phyloP scores from a whole-genome alignment of 257 asterid species.

The Gardenia jasminoides region DNA sequence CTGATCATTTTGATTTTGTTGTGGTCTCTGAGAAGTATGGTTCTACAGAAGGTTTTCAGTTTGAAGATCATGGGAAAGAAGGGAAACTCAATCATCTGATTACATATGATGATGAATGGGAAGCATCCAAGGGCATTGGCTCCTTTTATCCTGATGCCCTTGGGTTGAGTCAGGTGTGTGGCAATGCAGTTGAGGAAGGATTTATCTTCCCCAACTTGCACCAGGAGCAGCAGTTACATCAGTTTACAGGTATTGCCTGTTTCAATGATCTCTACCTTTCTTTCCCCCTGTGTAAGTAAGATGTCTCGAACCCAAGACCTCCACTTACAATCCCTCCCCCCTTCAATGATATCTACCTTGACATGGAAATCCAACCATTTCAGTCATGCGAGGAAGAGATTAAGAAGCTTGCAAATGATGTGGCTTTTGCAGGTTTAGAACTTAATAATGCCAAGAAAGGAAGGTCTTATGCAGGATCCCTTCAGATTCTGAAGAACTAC shows the following conservation, averaged over 20 bases:
- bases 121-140: background rate
- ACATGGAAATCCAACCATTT: slow-evolving; percentile 23
- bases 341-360: slow-evolving; percentile 15
- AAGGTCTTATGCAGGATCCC: slow-evolving; percentile 18
- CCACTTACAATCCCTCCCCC: too few species aligned
- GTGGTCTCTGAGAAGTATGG: background rate
- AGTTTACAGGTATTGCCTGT: slow-evolving; percentile 17
- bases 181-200: background rate
- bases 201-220: background rate
- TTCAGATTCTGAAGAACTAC: slow-evolving; percentile 46
- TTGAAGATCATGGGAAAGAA: background rate
- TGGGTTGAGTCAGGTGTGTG: background rate
- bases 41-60: slow-evolving; percentile 2
- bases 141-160: background rate
- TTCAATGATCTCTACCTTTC: slow-evolving; percentile 14
- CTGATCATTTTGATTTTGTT: slow-evolving; percentile 1
- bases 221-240: background rate
- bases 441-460: slow-evolving; percentile 16
- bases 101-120: background rate
- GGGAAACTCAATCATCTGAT: background rate
- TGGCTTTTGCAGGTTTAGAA: slow-evolving; percentile 8
- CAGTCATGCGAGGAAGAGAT: slow-evolving; percentile 18
- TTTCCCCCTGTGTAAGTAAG: too few species aligned
- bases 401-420: background rate
- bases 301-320: too few species aligned